Evolutionary conservation across 2,329 filamentous ascomycete species (phyloP).

Genomic region (Clarireedia sp.): DNA sequence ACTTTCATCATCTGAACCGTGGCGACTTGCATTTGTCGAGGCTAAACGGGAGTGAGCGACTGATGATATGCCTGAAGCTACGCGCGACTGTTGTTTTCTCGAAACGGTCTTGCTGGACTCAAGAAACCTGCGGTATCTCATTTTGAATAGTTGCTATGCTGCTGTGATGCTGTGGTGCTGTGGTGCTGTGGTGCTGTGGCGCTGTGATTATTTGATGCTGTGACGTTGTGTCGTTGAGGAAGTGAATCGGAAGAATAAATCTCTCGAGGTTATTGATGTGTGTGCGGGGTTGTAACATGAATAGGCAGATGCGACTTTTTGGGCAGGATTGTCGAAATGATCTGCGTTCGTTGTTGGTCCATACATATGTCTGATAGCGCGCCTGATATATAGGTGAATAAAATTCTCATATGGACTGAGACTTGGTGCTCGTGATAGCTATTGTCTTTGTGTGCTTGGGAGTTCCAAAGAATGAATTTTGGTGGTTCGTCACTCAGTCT

Average conservation of each 20-base stretch:
- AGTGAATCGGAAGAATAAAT: no score
- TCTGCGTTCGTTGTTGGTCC: not conserved
- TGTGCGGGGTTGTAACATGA: no score
- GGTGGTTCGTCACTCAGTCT: no score
- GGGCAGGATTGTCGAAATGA: not conserved
- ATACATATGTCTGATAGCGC: not conserved
- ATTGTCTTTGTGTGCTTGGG: no score
- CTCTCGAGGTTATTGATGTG: no score
- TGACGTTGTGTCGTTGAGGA: no score
- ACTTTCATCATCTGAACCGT: slow-evolving; percentile 47
- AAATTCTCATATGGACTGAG: not conserved
- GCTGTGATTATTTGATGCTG: no score
- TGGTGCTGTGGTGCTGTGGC: no score
- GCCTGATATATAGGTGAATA: not conserved
- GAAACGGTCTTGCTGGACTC: slow-evolving; percentile 52
- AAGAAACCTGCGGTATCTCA: slow-evolving; percentile 36
- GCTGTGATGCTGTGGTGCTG: no score
- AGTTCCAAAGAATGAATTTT: no score
- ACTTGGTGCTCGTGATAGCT: no score
- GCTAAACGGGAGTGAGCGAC: slow-evolving; percentile 39
- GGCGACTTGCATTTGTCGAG: slow-evolving; percentile 41
- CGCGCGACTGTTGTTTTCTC: slow-evolving; percentile 44
- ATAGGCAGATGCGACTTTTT: no score
- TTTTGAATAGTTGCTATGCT: not conserved
- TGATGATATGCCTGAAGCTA: slow-evolving; percentile 40